phyloP scores from a whole-genome alignment of 768 basidiomycete genomes.

The Psilocybe sp. region DNA sequence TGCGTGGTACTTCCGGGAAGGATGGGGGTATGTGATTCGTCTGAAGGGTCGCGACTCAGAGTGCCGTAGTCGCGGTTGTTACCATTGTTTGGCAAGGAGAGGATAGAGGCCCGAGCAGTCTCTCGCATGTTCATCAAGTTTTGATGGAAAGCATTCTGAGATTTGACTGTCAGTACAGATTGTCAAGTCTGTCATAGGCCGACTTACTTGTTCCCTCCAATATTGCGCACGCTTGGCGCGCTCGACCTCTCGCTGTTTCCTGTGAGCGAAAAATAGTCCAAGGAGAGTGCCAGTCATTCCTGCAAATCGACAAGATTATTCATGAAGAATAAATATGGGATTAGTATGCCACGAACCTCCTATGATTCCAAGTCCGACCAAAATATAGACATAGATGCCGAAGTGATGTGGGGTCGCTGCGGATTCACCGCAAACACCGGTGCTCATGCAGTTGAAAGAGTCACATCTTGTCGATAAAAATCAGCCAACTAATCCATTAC shows the following conservation, averaged over 20 bases:
- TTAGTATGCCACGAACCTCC: conserved; percentile 47
- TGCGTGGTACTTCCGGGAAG: conserved; percentile 39
- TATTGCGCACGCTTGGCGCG: conserved; percentile 85
- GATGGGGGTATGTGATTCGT: conserved; percentile 57
- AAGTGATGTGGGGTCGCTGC: conserved; percentile 64
- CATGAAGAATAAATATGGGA: not conserved
- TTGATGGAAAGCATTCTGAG: conserved; percentile 74
- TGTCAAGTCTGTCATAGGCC: not conserved
- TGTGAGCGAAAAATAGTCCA: conserved; percentile 67
- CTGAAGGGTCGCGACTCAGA: conserved; percentile 44
- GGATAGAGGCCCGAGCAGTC: conserved; percentile 63
- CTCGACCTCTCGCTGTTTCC: conserved; percentile 69
- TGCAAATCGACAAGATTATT: conserved; percentile 23
- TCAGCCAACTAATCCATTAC: not conserved
- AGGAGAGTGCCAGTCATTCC: conserved; percentile 75
- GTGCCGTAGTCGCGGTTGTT: conserved; percentile 47
- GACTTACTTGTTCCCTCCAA: conserved; percentile 81
- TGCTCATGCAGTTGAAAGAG: conserved; percentile 69
- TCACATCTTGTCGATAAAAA: conserved; percentile 47
- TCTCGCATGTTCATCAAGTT: conserved; percentile 79
- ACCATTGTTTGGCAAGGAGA: conserved; percentile 46
- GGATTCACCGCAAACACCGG: conserved; percentile 58
- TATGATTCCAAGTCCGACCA: conserved; percentile 70
- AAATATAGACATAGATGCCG: conserved; percentile 64
- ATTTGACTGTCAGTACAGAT: not conserved